These are phyloP conservation scores for Saitozyma podzolica DNA, from an alignment of 768 basidiomycete genomes.

Conservation along the genomic window DNA sequence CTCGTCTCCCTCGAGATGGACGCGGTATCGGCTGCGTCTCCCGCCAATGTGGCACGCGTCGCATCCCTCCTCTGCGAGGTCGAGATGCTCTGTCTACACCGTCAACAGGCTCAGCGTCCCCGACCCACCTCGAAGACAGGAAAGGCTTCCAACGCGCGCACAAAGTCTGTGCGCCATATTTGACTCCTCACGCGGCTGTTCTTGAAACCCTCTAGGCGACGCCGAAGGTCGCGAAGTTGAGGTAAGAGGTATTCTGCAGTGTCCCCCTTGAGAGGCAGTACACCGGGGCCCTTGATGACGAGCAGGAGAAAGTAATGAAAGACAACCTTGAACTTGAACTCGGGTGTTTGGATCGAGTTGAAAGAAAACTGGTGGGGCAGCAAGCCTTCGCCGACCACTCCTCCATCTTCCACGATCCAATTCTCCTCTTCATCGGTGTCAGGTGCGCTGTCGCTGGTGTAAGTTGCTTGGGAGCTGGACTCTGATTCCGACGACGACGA, in stretches of 20 bases:
- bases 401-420: constrained; percentile 55
- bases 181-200: constrained; percentile 82
- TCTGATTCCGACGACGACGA: constrained; percentile 4
- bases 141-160: constrained; percentile 63
- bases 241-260: constrained; percentile 38
- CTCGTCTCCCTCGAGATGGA: constrained; percentile 65
- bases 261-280: constrained; percentile 31
- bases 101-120: background rate
- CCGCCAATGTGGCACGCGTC: constrained; percentile 80
- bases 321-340: constrained; percentile 75
- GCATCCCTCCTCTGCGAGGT: constrained; percentile 65
- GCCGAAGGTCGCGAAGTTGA: constrained; percentile 30
- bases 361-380: constrained; percentile 51
- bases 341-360: constrained; percentile 60
- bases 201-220: constrained; percentile 64
- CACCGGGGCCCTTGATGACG: constrained; percentile 57
- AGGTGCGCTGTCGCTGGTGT: constrained; percentile 16
- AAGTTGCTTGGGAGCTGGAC: constrained; percentile 4
- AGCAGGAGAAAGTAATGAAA: constrained; percentile 85
- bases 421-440: constrained; percentile 29
- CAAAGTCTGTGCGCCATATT: constrained; percentile 74
- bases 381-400: constrained; percentile 33
- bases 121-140: constrained; percentile 63
- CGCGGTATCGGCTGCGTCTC: constrained; percentile 65
- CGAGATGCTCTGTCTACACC: constrained; percentile 52